phyloP scores from a whole-genome alignment of 176 grass and related monocot genomes.

The Miscanthus lutarioriparius region DNA sequence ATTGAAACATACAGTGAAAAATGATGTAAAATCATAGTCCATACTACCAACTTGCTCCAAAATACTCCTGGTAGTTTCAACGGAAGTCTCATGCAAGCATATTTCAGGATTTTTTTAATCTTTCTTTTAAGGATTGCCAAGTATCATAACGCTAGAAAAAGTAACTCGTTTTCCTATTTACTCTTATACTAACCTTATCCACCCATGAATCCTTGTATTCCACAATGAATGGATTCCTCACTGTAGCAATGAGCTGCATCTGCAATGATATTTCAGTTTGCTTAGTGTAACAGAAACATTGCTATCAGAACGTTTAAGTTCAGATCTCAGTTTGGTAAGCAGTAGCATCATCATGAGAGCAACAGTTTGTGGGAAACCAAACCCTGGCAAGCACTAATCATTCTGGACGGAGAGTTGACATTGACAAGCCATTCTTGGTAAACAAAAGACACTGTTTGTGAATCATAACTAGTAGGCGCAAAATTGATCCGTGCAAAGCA shows the following conservation, averaged over 20 bases:
- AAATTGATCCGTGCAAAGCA: constrained; percentile 14
- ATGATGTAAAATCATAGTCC: background rate
- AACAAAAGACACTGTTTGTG: constrained; percentile 27
- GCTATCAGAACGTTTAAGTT: background rate
- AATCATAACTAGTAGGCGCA: constrained; percentile 31
- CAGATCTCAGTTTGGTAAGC: constrained; percentile 22
- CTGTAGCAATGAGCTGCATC: constrained; percentile 88
- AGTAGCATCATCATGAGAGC: background rate
- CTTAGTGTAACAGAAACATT: constrained; percentile 10
- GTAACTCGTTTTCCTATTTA: background rate
- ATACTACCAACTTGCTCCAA: background rate
- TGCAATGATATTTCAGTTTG: constrained; percentile 30
- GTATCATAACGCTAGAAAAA: background rate
- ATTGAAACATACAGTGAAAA: constrained; percentile 28
- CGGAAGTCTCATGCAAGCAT: background rate
- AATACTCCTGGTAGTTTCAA: background rate
- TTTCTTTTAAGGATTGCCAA: background rate
- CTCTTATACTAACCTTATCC: constrained; percentile 59
- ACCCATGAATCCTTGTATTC: constrained; percentile 97
- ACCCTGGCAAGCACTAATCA: constrained; percentile 26
- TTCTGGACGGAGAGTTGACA: constrained; percentile 32
- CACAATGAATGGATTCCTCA: constrained; percentile 89
- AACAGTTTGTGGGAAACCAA: constrained; percentile 13
- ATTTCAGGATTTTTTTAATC: background rate
- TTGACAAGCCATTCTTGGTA: background rate